phyloP scores from a whole-genome alignment of 192 early-diverging fungal genomes.

The Piromyces finnis region DNA sequence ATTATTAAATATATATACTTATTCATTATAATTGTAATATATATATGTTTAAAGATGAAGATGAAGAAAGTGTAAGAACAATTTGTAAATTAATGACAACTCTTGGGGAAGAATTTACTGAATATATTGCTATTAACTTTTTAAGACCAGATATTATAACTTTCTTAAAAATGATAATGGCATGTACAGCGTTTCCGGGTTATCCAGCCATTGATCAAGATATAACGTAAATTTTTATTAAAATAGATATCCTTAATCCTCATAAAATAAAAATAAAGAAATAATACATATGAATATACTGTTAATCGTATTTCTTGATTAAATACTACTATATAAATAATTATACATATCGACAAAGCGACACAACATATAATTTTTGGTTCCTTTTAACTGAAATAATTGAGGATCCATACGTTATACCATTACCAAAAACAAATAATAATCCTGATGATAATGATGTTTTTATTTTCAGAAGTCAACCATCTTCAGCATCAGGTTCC shows the following conservation, averaged over 20 bases:
- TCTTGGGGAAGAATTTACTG: conserved; percentile 34
- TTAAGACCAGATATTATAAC: conserved; percentile 14
- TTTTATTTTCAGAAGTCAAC: neutral
- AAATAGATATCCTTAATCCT: neutral
- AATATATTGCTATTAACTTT: conserved; percentile 24
- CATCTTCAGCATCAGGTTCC: neutral
- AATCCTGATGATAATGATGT: neutral
- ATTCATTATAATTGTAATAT: no score
- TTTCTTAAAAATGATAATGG: conserved; percentile 34
- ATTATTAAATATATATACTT: no score
- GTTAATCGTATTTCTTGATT: no score
- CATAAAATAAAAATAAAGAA: no score
- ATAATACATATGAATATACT: no score
- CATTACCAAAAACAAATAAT: neutral
- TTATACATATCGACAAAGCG: neutral
- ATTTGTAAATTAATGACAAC: conserved; percentile 26
- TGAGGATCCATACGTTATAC: neutral
- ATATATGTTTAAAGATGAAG: no score
- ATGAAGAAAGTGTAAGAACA: conserved; percentile 21
- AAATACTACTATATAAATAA: no score
- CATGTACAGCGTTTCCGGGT: conserved; percentile 48
- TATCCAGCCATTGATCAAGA: conserved; percentile 48
- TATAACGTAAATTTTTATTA: conserved; percentile 46
- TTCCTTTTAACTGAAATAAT: neutral
- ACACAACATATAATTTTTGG: neutral